Evolutionary conservation across 2,329 filamentous ascomycete species (phyloP).

Genomic region (Hypoxylon sp.): DNA sequence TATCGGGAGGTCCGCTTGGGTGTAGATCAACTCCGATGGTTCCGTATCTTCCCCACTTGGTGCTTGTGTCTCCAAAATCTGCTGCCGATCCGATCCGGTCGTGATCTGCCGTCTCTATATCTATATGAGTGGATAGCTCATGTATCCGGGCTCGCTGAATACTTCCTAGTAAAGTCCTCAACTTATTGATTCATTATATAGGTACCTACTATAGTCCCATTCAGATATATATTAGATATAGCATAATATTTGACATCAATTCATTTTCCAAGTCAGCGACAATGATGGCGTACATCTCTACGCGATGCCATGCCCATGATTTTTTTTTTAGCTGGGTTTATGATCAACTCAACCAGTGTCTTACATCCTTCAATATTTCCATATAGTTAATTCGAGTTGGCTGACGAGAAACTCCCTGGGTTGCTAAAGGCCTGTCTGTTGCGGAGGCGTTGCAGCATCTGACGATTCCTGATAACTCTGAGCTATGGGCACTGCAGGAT

Average conservation of each 20-base stretch:
- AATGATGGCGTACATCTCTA: not conserved
- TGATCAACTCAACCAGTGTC: not conserved
- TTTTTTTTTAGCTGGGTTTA: not conserved
- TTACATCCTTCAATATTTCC: not conserved
- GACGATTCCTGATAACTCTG: not conserved
- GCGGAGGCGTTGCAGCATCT: conserved; percentile 1
- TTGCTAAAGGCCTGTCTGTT: not conserved
- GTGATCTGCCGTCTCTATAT: conserved; percentile 2
- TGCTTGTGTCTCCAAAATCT: conserved; percentile 6
- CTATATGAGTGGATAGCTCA: not conserved
- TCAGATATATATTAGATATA: not conserved
- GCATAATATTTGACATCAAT: too few relatives aligned
- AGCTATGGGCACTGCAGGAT: not conserved
- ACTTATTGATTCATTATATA: too few relatives aligned
- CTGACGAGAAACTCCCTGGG: not conserved
- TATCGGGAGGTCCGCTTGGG: conserved; percentile 20
- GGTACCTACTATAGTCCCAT: not conserved
- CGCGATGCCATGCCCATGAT: not conserved
- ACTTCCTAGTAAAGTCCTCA: too few relatives aligned
- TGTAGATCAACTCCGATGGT: conserved; percentile 12
- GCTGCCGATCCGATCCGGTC: conserved; percentile 13
- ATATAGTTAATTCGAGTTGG: not conserved
- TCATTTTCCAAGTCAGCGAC: not conserved
- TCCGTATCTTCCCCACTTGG: conserved; percentile 26
- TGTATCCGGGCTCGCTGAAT: not conserved